Percentiles rank a stretch among this genome's conserved stretches.
phyloP scores from a whole-genome alignment of 2,329 filamentous ascomycete genomes.

The Exophiala oligosperma region DNA sequence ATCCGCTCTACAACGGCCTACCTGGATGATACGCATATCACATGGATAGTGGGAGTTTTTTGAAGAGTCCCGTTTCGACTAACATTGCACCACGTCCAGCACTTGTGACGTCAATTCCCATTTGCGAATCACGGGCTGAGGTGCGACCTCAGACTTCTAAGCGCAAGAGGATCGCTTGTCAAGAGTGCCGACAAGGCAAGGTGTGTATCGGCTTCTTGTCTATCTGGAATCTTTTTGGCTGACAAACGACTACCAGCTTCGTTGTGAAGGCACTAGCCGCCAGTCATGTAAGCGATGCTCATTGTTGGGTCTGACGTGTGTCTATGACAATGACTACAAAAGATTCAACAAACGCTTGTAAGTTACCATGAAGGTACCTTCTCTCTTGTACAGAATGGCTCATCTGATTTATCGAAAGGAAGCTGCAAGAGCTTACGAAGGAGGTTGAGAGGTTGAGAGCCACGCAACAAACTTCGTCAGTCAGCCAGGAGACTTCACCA shows the following conservation, averaged over 20 bases:
- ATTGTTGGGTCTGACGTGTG: slow-evolving; percentile 24
- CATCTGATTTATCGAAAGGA: background rate
- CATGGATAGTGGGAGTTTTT: too few relatives aligned
- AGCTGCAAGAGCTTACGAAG: slow-evolving; percentile 2
- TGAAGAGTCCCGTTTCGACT: too few relatives aligned
- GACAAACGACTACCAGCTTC: background rate
- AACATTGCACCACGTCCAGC: too few relatives aligned
- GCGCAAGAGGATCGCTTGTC: slow-evolving; percentile 8
- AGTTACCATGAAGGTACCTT: background rate
- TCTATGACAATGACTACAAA: slow-evolving; percentile 5
- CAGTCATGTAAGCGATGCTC: background rate
- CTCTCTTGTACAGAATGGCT: background rate
- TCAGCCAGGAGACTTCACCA: too few relatives aligned
- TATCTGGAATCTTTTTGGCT: background rate
- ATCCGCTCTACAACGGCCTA: too few relatives aligned
- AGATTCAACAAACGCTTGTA: slow-evolving; percentile 4
- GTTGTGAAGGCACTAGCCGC: slow-evolving; percentile 1
- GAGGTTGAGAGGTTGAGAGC: slow-evolving; percentile 3
- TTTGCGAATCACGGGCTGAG: too few relatives aligned
- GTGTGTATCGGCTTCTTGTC: background rate
- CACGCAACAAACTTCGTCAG: background rate
- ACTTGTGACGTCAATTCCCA: too few relatives aligned
- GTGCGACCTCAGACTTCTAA: background rate
- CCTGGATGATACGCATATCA: too few relatives aligned
- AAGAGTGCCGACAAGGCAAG: slow-evolving; percentile 4